Conservation (phyloP, 2,329 filamentous ascomycete species). For the Trichoderma polysporum region DNA sequence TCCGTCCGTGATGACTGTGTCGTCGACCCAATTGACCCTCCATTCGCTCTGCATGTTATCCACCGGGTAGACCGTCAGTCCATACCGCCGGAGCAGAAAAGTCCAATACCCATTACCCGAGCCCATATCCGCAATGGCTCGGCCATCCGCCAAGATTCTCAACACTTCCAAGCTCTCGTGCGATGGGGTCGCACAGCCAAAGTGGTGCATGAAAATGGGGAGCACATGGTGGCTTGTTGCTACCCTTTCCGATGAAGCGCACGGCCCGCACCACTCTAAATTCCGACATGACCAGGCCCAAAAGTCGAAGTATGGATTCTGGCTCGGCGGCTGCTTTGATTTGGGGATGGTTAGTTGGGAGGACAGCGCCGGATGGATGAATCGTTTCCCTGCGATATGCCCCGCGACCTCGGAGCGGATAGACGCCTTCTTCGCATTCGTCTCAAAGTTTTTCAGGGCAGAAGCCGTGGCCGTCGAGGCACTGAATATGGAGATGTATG, state of each 20-base stretch:
- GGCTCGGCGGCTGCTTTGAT: slow-evolving; percentile 43
- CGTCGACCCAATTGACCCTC: slow-evolving; percentile 66
- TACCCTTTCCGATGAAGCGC: slow-evolving; percentile 50
- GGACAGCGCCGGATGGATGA: slow-evolving; percentile 46
- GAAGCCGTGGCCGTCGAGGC: slow-evolving; percentile 59
- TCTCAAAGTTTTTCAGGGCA: slow-evolving; percentile 60
- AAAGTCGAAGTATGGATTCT: slow-evolving; percentile 67
- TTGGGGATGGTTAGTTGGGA: slow-evolving; percentile 45
- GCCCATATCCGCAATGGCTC: slow-evolving; percentile 63
- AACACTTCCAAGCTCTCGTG: slow-evolving; percentile 65
- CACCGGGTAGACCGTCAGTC: slow-evolving; percentile 56
- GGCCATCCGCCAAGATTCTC: slow-evolving; percentile 52
- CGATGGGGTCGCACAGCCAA: slow-evolving; percentile 69
- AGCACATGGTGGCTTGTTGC: slow-evolving; percentile 65
- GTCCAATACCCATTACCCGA: slow-evolving; percentile 76
- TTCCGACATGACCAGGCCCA: slow-evolving; percentile 64
- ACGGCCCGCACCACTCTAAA: slow-evolving; percentile 65
- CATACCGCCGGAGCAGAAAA: slow-evolving; percentile 64
- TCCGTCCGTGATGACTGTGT: slow-evolving; percentile 64
- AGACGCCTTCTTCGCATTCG: slow-evolving; percentile 65
- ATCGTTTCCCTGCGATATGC: slow-evolving; percentile 54
- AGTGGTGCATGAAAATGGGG: slow-evolving; percentile 75
- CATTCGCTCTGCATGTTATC: slow-evolving; percentile 69
- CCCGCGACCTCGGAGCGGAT: slow-evolving; percentile 56
- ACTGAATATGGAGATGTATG: slow-evolving; percentile 67